Conservation (phyloP, 352 stramenopile genomes). For the Globisporangium paddicum region DNA sequence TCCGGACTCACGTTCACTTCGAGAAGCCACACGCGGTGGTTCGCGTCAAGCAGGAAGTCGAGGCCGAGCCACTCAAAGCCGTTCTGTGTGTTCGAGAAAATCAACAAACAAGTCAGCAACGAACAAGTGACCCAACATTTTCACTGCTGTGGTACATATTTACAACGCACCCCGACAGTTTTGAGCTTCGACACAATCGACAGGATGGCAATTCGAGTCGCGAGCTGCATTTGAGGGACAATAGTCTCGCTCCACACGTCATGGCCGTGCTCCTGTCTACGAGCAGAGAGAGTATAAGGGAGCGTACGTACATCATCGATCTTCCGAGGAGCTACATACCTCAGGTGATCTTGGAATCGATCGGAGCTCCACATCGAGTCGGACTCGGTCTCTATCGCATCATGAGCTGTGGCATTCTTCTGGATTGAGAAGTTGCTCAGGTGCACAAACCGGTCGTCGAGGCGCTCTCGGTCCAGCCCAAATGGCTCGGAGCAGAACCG, state of each 20-base stretch:
- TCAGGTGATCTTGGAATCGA: constrained; percentile 29
- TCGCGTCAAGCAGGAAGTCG: constrained; percentile 74
- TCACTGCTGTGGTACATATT: neutral
- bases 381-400: neutral
- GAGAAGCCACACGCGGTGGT: constrained; percentile 58
- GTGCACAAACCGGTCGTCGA: constrained; percentile 62
- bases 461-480: constrained; percentile 17
- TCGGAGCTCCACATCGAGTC: constrained; percentile 65
- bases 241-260: constrained; percentile 50
- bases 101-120: too few species aligned
- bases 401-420: constrained; percentile 30
- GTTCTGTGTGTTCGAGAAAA: constrained; percentile 20
- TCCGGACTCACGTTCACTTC: constrained; percentile 89
- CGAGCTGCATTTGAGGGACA: constrained; percentile 57
- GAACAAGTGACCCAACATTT: too few species aligned
- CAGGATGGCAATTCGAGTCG: constrained; percentile 26
- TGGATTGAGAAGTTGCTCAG: constrained; percentile 87
- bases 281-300: neutral
- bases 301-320: neutral
- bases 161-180: constrained; percentile 40
- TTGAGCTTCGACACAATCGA: constrained; percentile 40
- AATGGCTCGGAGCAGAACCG: constrained; percentile 69
- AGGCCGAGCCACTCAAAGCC: constrained; percentile 87
- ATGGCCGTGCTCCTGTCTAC: constrained; percentile 22
- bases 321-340: constrained; percentile 16